Conservation (phyloP, 78 protist species). For the Dictyostelium capitatum region DNA sequence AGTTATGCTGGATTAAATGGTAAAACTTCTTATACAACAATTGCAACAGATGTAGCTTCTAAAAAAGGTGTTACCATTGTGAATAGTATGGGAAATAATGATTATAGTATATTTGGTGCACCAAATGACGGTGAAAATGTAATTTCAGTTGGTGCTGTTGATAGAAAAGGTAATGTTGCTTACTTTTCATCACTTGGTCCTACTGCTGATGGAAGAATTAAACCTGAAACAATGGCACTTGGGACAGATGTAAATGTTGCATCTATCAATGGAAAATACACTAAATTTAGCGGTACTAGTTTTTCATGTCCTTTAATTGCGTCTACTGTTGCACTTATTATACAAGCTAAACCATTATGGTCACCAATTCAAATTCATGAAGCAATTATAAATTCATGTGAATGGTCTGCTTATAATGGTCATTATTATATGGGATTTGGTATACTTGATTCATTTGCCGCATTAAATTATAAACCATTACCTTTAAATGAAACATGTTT, state of each 20-base stretch:
- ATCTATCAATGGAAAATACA: not conserved
- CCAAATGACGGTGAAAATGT: constrained; percentile 72
- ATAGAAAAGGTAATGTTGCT: not conserved
- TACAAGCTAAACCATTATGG: constrained; percentile 64
- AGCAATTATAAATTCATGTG: constrained; percentile 28
- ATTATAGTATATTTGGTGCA: constrained; percentile 37
- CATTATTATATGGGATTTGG: constrained; percentile 35
- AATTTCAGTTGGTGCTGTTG: constrained; percentile 54
- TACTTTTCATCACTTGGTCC: constrained; percentile 64
- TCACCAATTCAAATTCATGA: constrained; percentile 22
- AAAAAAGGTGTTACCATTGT: constrained; percentile 64
- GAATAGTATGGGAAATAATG: constrained; percentile 47
- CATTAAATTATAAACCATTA: not conserved
- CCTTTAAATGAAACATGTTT: no score
- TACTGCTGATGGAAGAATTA: constrained; percentile 65
- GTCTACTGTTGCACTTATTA: constrained; percentile 49
- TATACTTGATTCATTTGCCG: constrained; percentile 29
- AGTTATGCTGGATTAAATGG: constrained; percentile 60
- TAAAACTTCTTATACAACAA: not conserved
- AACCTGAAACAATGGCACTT: constrained; percentile 68
- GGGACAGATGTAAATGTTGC: constrained; percentile 41
- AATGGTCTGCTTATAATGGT: not conserved
- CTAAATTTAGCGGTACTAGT: constrained; percentile 47
- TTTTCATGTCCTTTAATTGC: constrained; percentile 77
- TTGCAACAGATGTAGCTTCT: constrained; percentile 51